Evolutionary conservation across 2,329 filamentous ascomycete species (phyloP).

Genomic region (Aspergillus nomiae): DNA sequence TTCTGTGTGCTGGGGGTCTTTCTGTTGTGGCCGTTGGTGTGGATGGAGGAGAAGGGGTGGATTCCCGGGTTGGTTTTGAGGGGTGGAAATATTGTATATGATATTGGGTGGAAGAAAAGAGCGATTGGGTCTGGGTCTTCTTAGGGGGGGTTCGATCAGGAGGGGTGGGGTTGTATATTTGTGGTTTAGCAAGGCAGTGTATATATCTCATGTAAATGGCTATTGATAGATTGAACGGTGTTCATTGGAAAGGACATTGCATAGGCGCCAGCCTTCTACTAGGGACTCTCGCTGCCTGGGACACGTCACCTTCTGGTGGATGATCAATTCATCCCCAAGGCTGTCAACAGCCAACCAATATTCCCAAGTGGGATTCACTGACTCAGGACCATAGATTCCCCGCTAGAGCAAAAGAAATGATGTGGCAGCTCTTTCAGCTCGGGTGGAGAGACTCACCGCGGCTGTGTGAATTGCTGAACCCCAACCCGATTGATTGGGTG

Average conservation of each 20-base stretch:
- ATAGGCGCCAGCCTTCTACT: not conserved
- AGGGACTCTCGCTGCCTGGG: not conserved
- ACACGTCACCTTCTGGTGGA: not conserved
- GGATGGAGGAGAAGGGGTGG: conserved; percentile 48
- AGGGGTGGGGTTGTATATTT: not conserved
- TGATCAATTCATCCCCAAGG: not conserved
- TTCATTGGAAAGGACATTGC: not conserved
- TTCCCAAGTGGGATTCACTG: not conserved
- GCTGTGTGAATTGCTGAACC: not conserved
- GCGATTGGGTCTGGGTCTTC: not conserved
- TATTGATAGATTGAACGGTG: not conserved
- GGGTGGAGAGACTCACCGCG: not conserved
- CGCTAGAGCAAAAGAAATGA: not conserved
- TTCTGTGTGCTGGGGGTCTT: conserved; percentile 65
- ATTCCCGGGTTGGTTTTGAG: conserved; percentile 25
- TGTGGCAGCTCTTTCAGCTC: not conserved
- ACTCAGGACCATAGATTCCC: not conserved
- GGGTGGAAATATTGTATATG: conserved; percentile 28
- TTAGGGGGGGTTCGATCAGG: not conserved
- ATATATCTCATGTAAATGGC: not conserved
- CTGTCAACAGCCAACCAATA: not conserved
- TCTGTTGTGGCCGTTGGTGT: conserved; percentile 53
- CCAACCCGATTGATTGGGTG: not conserved
- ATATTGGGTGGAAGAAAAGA: conserved; percentile 15
- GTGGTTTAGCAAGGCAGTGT: not conserved